Conservation (phyloP, 202 grass and related monocot species). For the Zoysia matrella region DNA sequence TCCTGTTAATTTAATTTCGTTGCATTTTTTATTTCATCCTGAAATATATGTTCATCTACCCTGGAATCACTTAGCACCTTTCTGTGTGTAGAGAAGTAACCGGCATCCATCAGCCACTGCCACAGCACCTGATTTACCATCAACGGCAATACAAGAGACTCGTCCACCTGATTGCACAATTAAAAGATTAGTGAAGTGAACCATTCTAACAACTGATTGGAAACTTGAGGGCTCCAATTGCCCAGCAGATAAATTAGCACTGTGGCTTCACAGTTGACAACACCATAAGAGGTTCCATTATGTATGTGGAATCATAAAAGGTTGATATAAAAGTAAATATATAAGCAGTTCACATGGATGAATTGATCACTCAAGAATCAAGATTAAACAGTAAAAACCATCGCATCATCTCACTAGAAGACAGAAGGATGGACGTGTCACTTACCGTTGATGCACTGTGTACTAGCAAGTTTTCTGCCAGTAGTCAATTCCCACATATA, state of each 20-base stretch:
- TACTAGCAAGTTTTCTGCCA: conserved; percentile 61
- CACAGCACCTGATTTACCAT: conserved; percentile 64
- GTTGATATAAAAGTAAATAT: neutral
- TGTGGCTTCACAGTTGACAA: neutral
- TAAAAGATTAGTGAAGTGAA: conserved; percentile 4
- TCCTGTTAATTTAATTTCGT: neutral
- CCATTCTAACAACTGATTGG: neutral
- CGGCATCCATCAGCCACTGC: conserved; percentile 72
- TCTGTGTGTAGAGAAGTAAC: conserved; percentile 59
- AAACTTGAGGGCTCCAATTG: conserved; percentile 9
- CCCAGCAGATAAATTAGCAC: conserved; percentile 28
- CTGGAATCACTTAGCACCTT: conserved; percentile 11
- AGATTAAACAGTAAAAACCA: neutral
- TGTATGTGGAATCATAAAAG: conserved; percentile 7
- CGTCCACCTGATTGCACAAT: conserved; percentile 62
- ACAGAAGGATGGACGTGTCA: neutral
- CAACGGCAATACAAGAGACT: conserved; percentile 67
- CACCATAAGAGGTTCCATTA: neutral
- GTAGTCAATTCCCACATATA: conserved; percentile 85
- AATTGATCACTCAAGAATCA: conserved; percentile 16
- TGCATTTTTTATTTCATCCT: neutral
- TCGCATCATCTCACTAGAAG: neutral
- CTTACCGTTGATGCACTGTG: conserved; percentile 71
- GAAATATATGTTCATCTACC: neutral
- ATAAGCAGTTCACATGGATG: neutral